A percentile compares a stretch with the other conserved stretches of the same genome.
These are phyloP conservation scores for Lactarius indigo DNA, from an alignment of 768 basidiomycete genomes.

Conservation along the genomic window DNA sequence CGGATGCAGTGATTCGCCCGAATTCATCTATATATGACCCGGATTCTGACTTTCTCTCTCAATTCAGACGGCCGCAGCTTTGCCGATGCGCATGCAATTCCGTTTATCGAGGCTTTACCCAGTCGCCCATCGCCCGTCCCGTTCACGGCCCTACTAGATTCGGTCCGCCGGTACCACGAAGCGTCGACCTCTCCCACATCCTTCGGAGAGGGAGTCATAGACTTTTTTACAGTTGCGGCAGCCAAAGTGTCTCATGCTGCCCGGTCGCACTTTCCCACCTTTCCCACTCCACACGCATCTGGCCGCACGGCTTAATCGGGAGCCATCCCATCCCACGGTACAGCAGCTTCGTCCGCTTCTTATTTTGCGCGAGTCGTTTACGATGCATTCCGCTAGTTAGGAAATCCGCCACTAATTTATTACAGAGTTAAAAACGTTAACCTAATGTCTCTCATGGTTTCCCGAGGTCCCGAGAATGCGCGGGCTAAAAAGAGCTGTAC, in stretches of 20 bases:
- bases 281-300: not conserved
- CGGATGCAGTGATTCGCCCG: not conserved
- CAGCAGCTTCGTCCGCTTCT: not conserved
- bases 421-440: not conserved
- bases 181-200: not conserved
- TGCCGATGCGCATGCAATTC: constrained; percentile 6
- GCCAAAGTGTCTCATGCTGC: constrained; percentile 11
- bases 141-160: constrained; percentile 6
- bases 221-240: constrained; percentile 19
- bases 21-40: not conserved
- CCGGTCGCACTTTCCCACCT: not conserved
- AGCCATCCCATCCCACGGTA: not conserved
- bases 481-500: not conserved
- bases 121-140: not conserved
- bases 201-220: constrained; percentile 8
- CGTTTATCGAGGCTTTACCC: constrained; percentile 11
- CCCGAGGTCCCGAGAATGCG: not conserved
- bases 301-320: not conserved
- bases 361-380: not conserved
- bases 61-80: constrained; percentile 4
- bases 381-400: constrained; percentile 3
- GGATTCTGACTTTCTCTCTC: not conserved
- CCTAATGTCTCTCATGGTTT: no score
- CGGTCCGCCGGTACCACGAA: constrained; percentile 10
- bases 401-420: not conserved